Evolutionary conservation across 352 stramenopile species (phyloP).

Genomic region (Globisporangium uncinulatum): DNA sequence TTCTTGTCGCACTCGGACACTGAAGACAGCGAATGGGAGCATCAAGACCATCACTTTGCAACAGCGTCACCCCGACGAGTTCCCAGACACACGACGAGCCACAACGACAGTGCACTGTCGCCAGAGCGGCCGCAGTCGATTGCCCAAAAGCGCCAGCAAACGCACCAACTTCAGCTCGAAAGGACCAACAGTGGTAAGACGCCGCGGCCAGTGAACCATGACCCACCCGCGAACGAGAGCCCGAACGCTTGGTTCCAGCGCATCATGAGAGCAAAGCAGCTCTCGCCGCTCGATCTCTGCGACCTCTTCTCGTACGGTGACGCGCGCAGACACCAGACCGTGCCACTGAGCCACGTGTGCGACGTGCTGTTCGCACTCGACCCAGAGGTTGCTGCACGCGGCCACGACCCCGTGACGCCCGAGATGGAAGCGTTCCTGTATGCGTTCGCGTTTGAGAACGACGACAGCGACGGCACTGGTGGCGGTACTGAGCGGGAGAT

Average conservation of each 20-base stretch:
- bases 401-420: conserved; percentile 38
- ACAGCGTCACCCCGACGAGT: too few relatives aligned
- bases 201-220: background rate
- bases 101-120: background rate
- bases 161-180: background rate
- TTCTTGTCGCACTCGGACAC: background rate
- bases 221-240: conserved; percentile 13
- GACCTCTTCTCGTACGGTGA: conserved; percentile 49
- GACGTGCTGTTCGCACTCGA: conserved; percentile 55
- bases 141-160: background rate
- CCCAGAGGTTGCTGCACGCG: conserved; percentile 7
- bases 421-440: conserved; percentile 56
- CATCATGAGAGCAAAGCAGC: conserved; percentile 29
- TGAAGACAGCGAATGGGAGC: background rate
- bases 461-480: conserved; percentile 4
- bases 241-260: conserved; percentile 52
- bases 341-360: conserved; percentile 44
- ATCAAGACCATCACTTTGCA: too few relatives aligned
- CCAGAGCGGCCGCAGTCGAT: background rate
- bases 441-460: conserved; percentile 31
- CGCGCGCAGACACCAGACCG: conserved; percentile 23
- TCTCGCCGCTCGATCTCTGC: conserved; percentile 51
- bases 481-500: conserved; percentile 21
- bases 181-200: background rate
- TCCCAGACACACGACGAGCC: background rate